These are phyloP conservation scores for Fraxinus baroniana DNA, from an alignment of 305 asterid species.

Conservation along the genomic window DNA sequence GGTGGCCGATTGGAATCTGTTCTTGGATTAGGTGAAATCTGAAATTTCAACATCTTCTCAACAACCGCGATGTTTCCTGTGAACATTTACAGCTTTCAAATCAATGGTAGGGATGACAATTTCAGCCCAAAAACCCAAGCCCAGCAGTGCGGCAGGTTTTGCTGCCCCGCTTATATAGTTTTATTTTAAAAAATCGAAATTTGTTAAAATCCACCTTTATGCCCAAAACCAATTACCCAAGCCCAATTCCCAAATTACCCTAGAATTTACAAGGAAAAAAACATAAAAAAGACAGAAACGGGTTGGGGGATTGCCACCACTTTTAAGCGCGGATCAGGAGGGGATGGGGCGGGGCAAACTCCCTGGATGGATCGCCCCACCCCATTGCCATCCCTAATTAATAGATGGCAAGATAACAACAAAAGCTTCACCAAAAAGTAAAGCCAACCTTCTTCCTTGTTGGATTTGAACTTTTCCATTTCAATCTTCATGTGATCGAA, in stretches of 20 bases:
- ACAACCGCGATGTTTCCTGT: slow-evolving; percentile 33
- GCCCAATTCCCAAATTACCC: not conserved
- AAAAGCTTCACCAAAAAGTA: slow-evolving; percentile 2
- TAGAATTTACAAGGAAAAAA: not conserved
- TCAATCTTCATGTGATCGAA: slow-evolving; percentile 66
- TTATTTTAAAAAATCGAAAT: not conserved
- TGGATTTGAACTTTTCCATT: slow-evolving; percentile 50
- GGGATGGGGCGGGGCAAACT: not conserved
- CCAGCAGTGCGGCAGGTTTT: not conserved
- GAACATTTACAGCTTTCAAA: slow-evolving; percentile 25
- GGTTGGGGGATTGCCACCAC: not conserved
- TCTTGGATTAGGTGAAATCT: slow-evolving; percentile 26
- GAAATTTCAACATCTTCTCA: slow-evolving; percentile 31
- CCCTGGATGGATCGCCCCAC: not conserved
- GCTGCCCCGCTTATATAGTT: not conserved
- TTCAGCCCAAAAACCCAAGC: not conserved
- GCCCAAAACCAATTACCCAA: not conserved
- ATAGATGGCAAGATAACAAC: slow-evolving; percentile 11
- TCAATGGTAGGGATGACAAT: not conserved
- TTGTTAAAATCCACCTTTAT: not conserved
- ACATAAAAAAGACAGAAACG: not conserved
- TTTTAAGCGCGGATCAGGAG: not conserved
- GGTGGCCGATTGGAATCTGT: slow-evolving; percentile 17
- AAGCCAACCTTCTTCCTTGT: slow-evolving; percentile 51
- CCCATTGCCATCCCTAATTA: not conserved